Percentiles rank a stretch among this genome's conserved stretches.
Conservation (phyloP, 2,329 filamentous ascomycete genomes). For the Atkinsonella hypoxylon region DNA sequence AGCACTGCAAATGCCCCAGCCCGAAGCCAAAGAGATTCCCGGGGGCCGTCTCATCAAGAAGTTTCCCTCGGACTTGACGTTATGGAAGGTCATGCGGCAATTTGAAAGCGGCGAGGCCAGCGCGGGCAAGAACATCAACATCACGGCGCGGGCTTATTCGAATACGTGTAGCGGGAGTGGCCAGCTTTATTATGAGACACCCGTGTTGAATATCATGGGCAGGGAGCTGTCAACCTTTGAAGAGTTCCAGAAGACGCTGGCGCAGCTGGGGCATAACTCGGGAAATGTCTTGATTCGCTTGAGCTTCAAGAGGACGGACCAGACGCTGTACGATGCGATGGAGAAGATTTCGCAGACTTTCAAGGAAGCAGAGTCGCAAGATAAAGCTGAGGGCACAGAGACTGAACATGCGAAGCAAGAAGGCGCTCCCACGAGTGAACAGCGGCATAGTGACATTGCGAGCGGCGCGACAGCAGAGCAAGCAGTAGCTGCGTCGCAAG, state of each 20-base stretch:
- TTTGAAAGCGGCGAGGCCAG: constrained; percentile 70
- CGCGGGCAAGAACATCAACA: constrained; percentile 53
- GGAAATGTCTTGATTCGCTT: constrained; percentile 72
- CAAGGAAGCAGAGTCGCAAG: constrained; percentile 26
- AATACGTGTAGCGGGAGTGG: constrained; percentile 51
- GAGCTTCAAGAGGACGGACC: constrained; percentile 62
- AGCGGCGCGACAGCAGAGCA: constrained; percentile 8
- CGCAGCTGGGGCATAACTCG: constrained; percentile 75
- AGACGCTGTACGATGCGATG: constrained; percentile 78
- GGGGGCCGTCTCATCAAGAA: constrained; percentile 67
- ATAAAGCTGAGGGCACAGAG: constrained; percentile 6
- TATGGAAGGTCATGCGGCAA: constrained; percentile 84
- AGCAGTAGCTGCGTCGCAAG: constrained; percentile 1
- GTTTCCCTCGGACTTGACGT: constrained; percentile 72
- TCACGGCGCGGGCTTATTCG: constrained; percentile 73
- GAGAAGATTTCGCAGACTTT: constrained; percentile 68
- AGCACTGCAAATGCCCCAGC: constrained; percentile 71
- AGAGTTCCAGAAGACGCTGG: constrained; percentile 81
- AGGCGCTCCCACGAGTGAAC: not conserved
- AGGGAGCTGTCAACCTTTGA: constrained; percentile 64
- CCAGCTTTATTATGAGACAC: constrained; percentile 77
- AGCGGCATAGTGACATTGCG: constrained; percentile 14
- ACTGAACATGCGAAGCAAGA: constrained; percentile 5
- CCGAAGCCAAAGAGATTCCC: constrained; percentile 50
- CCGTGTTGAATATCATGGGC: constrained; percentile 73